Base-by-base conservation (phyloP, 495 filamentous ascomycete species). In the Aspergillus baeticus region DNA sequence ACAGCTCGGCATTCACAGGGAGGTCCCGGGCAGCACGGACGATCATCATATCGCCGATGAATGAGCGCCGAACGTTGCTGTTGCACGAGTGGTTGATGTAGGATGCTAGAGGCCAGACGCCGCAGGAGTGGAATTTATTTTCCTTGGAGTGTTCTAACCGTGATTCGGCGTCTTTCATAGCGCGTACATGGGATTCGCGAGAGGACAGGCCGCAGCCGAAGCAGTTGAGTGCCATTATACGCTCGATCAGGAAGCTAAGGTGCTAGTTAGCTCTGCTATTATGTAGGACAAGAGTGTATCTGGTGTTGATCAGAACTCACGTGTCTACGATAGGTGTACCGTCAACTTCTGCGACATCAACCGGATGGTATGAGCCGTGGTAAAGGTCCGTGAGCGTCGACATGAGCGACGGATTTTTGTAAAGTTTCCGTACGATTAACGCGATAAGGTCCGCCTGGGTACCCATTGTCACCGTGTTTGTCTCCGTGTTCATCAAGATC, bases 31-130 rank as follows among this genome's bases (percentile, higher is more conserved):
- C 62, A 0, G 84, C 82, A n/a, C 81, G 80, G 20, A 83, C 56
- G 44, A 85, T 68, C 68, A 79, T 77, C 71, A 87, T 75, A 60
- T 87, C 84, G 39, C 83, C 81, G 54, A 85, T 80, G 64, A 83
- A 85, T 18, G 76, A 62, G 20, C 78, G 73, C 3, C 45, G 36
- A 14, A 66, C 63, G 57, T 81, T 85, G 17, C 66, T 61, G 45
- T 74, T 5, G 59, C 82, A 86, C 21, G 72, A 74, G 57, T 86
- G 82, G 60, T 86, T 85, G 39, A 80, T 73, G 65, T 75, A 79
- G 0, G 82, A 79, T 14, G 81, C 80, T 38, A 71, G 58, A 5
- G 66, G 58, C 84, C 84, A 87, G 17, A 87, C 44, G 0, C 80
- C 82, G 54, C 69, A 71, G 26, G 69, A 68, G 21, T 71, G 46